These are phyloP conservation scores for Elongisporangium prolatum DNA, from an alignment of 352 stramenopile species.

Conservation along the genomic window DNA sequence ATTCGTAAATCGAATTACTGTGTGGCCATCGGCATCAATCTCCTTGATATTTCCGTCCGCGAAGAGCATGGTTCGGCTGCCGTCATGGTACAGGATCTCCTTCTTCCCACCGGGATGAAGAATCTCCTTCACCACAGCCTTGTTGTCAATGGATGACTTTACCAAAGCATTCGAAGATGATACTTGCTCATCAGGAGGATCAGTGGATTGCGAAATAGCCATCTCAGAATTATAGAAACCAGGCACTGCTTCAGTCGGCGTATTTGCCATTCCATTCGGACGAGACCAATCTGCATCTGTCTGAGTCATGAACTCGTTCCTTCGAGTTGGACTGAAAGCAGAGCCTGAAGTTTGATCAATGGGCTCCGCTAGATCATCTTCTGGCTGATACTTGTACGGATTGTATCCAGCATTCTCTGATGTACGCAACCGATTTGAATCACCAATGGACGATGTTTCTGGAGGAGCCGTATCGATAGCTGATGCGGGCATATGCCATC, in stretches of 20 bases:
- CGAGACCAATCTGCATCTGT: background rate
- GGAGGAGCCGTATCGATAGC: background rate
- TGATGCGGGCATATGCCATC: slow-evolving; percentile 14
- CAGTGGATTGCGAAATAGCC: background rate
- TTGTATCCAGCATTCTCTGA: background rate
- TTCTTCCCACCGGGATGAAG: slow-evolving; percentile 51
- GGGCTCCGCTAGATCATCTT: background rate
- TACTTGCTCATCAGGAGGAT: background rate
- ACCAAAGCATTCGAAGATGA: slow-evolving; percentile 8
- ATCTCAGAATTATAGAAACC: background rate
- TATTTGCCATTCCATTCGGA: background rate
- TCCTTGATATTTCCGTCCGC: slow-evolving; percentile 93
- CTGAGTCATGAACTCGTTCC: background rate
- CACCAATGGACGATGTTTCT: background rate
- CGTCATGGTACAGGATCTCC: slow-evolving; percentile 53
- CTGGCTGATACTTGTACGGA: background rate
- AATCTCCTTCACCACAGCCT: slow-evolving; percentile 31
- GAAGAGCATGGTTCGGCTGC: slow-evolving; percentile 79
- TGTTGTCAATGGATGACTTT: slow-evolving; percentile 8
- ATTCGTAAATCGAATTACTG: slow-evolving; percentile 91
- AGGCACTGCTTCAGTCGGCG: background rate
- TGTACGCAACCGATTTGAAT: background rate
- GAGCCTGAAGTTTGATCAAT: background rate
- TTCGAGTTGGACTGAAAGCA: background rate
- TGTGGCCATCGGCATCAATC: slow-evolving; percentile 82